Conservation (phyloP, 129 eudicot genomes). For the Artemisia tridentata region DNA sequence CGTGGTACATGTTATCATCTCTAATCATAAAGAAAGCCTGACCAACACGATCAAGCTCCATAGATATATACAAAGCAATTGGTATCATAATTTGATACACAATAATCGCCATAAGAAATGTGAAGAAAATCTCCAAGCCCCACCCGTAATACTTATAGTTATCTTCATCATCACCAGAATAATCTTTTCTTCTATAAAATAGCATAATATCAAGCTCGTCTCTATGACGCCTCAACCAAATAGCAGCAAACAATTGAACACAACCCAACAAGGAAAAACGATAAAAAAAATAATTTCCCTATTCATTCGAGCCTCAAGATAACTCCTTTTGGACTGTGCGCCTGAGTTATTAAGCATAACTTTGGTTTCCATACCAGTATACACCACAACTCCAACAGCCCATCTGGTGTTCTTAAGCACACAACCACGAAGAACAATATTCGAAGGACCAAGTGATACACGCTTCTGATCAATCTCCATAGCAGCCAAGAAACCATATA, state of each 20-base stretch:
- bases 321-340: conserved; percentile 87
- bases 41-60: conserved; percentile 95
- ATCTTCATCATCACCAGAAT: conserved; percentile 41
- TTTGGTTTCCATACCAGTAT: conserved; percentile 89
- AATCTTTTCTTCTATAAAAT: conserved; percentile 69
- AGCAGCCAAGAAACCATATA: conserved; percentile 76
- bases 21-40: conserved; percentile 92
- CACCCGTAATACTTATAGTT: conserved; percentile 73
- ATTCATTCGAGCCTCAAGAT: conserved; percentile 85
- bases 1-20: conserved; percentile 62
- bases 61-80: conserved; percentile 85
- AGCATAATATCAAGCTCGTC: conserved; percentile 71
- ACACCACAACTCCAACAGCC: conserved; percentile 87
- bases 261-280: conserved; percentile 58
- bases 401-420: conserved; percentile 87
- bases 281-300: conserved; percentile 64
- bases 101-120: conserved; percentile 82
- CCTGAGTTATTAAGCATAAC: conserved; percentile 95
- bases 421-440: conserved; percentile 89
- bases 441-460: conserved; percentile 86
- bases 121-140: conserved; percentile 79
- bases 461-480: conserved; percentile 84
- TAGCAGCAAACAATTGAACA: conserved; percentile 72
- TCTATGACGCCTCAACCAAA: conserved; percentile 74
- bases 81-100: conserved; percentile 96